A percentile compares a stretch with the other conserved stretches of the same genome.
Evolutionary conservation across 768 basidiomycete genomes (phyloP).

Genomic region (Psilocybe cyanescens): DNA sequence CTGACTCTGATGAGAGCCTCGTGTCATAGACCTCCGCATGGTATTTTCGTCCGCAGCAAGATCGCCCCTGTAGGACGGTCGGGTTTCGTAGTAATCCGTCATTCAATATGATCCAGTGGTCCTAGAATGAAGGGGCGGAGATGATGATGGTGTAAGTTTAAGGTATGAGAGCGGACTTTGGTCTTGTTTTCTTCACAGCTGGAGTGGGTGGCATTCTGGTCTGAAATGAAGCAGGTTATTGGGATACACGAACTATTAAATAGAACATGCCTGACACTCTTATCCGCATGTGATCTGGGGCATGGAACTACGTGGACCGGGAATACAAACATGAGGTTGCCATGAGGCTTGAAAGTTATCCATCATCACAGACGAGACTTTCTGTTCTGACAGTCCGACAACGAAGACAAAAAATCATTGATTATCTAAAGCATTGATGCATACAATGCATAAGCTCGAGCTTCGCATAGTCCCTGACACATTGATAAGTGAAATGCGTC

Average conservation of each 20-base stretch:
- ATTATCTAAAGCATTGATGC: background rate
- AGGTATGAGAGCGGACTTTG: background rate
- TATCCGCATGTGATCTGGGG: background rate
- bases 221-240: background rate
- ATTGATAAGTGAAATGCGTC: background rate
- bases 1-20: constrained; percentile 30
- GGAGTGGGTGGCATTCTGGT: background rate
- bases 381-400: background rate
- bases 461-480: constrained; percentile 13
- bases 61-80: constrained; percentile 19
- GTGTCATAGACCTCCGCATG: constrained; percentile 24
- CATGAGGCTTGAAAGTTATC: constrained; percentile 2
- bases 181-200: background rate
- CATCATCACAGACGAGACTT: background rate
- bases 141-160: background rate
- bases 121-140: background rate
- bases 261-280: background rate
- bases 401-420: background rate
- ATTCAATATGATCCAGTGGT: constrained; percentile 10
- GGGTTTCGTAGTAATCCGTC: constrained; percentile 27
- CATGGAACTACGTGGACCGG: background rate
- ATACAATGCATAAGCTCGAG: background rate
- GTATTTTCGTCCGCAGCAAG: constrained; percentile 22
- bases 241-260: background rate
- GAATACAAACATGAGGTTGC: background rate